These are phyloP conservation scores for Rubroboletus satanas DNA, from an alignment of 768 basidiomycete genomes.

Conservation along the genomic window DNA sequence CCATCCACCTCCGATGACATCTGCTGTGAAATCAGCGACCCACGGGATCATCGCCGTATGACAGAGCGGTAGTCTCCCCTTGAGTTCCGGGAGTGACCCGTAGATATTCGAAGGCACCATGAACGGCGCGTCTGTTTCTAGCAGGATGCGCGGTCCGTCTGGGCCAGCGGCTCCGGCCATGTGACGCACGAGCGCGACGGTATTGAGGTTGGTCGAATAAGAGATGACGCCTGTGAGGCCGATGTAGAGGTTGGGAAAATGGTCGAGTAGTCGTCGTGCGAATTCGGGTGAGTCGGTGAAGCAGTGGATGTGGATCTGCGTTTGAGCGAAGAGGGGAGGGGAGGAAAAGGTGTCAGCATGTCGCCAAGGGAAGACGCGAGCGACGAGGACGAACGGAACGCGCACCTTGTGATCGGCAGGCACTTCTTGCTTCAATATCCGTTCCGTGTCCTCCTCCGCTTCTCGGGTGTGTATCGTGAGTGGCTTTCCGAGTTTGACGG, in stretches of 20 bases:
- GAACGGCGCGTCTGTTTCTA: slow-evolving; percentile 86
- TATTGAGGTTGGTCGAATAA: slow-evolving; percentile 71
- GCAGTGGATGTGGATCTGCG: slow-evolving; percentile 81
- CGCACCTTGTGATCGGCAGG: slow-evolving; percentile 65
- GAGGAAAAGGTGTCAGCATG: not conserved
- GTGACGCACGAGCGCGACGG: slow-evolving; percentile 58
- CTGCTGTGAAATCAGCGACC: slow-evolving; percentile 74
- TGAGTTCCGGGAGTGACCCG: slow-evolving; percentile 43
- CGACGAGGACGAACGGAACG: not conserved
- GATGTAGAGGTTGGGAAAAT: slow-evolving; percentile 80
- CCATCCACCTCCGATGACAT: slow-evolving; percentile 43
- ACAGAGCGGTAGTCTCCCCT: slow-evolving; percentile 64
- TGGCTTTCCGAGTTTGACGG: slow-evolving; percentile 67
- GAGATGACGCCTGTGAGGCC: slow-evolving; percentile 87
- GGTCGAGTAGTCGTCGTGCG: slow-evolving; percentile 62
- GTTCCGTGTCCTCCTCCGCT: slow-evolving; percentile 78
- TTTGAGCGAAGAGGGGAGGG: not conserved
- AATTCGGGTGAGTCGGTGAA: slow-evolving; percentile 81
- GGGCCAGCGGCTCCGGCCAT: slow-evolving; percentile 35
- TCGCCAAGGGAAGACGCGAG: not conserved
- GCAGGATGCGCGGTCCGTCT: slow-evolving; percentile 46
- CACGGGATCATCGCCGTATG: slow-evolving; percentile 84
- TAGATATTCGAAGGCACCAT: slow-evolving; percentile 82
- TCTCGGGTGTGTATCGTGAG: slow-evolving; percentile 86
- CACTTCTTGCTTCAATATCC: slow-evolving; percentile 71